These are phyloP conservation scores for Strobilomyces echinocephalus DNA, from an alignment of 768 basidiomycete genomes.

Conservation along the genomic window DNA sequence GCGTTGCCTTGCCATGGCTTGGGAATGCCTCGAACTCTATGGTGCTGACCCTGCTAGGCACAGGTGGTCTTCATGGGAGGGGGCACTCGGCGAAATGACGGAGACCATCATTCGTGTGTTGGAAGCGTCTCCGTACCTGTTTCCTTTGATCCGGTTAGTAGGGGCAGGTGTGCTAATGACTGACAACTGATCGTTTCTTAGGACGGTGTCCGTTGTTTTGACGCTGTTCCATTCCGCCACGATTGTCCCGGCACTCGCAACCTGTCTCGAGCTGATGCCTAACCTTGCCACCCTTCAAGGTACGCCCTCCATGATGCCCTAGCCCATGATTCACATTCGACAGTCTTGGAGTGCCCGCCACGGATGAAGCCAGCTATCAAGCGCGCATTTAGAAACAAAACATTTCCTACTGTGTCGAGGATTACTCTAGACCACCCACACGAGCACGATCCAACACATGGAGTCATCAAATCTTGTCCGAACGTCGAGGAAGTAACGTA, in stretches of 20 bases:
- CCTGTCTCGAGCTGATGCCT: slow-evolving; percentile 1
- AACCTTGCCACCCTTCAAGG: slow-evolving; percentile 10
- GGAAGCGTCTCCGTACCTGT: slow-evolving; percentile 1
- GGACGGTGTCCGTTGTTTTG: not conserved
- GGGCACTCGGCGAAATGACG: not conserved
- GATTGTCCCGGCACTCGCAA: not conserved
- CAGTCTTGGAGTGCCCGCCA: slow-evolving; percentile 2
- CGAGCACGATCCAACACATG: no score
- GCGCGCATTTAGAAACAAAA: slow-evolving; percentile 3
- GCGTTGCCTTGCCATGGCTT: not conserved
- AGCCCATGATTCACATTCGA: not conserved
- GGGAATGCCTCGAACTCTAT: slow-evolving; percentile 9
- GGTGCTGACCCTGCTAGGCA: not conserved
- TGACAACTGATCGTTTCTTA: not conserved
- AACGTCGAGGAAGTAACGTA: not conserved
- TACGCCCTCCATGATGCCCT: not conserved
- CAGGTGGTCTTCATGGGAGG: no score
- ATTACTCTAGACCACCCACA: not conserved
- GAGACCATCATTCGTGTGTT: not conserved
- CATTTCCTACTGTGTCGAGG: slow-evolving; percentile 7
- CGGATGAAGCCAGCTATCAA: slow-evolving; percentile 1
- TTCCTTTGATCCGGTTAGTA: slow-evolving; percentile 4
- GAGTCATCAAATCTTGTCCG: no score
- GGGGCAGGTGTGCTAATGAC: not conserved
- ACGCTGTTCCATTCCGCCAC: not conserved